Conservation (phyloP, 2,329 filamentous ascomycete species). For the Verticillium isaacii region DNA sequence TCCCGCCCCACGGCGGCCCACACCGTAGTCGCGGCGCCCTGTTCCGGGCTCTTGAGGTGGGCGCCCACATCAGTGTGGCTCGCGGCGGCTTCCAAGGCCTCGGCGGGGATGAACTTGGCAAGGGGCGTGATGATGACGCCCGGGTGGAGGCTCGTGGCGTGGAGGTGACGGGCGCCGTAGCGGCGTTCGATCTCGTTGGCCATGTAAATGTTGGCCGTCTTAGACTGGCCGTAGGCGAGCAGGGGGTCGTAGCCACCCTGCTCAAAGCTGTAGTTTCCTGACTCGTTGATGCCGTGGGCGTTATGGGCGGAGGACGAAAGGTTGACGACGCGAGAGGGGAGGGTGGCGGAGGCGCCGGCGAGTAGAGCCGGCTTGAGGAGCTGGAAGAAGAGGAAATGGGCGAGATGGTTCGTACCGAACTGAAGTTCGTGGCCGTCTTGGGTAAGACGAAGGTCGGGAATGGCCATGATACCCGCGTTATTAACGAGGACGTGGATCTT, state of each 20-base stretch:
- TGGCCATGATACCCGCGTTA: conserved; percentile 37
- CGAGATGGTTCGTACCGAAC: conserved; percentile 39
- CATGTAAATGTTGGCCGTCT: conserved; percentile 35
- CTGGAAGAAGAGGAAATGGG: conserved; percentile 41
- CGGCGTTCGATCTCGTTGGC: conserved; percentile 45
- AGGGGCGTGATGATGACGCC: conserved; percentile 6
- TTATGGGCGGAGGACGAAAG: conserved; percentile 30
- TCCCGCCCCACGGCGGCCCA: conserved; percentile 35
- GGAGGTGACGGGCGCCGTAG: conserved; percentile 37
- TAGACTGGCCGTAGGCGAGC: conserved; percentile 31
- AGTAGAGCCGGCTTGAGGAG: conserved; percentile 37
- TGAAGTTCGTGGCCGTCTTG: conserved; percentile 37
- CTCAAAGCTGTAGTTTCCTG: conserved; percentile 31
- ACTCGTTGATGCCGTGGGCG: conserved; percentile 26
- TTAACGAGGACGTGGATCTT: conserved; percentile 37
- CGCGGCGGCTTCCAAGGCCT: neutral
- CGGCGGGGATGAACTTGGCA: neutral
- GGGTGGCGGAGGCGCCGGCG: conserved; percentile 22
- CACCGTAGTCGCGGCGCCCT: conserved; percentile 43
- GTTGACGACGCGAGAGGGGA: conserved; percentile 37
- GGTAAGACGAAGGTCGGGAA: conserved; percentile 24
- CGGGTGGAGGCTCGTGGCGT: conserved; percentile 20
- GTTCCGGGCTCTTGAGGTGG: conserved; percentile 20
- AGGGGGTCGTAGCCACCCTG: conserved; percentile 23
- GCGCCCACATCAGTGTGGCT: neutral